Conservation (phyloP, 1,284 basidiomycete genomes). For the Ustilago sp. region DNA sequence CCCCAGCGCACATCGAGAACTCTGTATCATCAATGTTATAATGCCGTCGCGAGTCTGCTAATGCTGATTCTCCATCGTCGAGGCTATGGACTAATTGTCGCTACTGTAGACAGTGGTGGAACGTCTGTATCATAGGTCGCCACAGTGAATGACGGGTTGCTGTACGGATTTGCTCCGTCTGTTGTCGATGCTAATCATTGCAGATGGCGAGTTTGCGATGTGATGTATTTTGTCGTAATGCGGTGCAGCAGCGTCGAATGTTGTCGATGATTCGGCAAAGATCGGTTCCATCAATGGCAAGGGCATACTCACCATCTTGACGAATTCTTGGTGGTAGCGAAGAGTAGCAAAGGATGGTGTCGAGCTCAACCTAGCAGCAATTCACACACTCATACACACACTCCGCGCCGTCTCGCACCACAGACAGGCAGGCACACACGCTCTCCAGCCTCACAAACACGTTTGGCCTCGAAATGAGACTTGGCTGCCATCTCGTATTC, state of each 20-base stretch:
- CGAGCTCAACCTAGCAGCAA: constrained; percentile 37
- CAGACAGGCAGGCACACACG: neutral
- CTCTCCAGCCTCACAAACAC: neutral
- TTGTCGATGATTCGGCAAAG: constrained; percentile 29
- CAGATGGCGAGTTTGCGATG: neutral
- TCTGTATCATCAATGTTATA: no score
- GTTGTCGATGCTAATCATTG: neutral
- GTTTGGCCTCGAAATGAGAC: neutral
- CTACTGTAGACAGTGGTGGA: neutral
- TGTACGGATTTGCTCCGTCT: constrained; percentile 9
- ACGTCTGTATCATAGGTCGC: neutral
- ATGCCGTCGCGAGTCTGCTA: neutral
- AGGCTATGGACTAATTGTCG: neutral
- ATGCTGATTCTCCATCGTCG: neutral
- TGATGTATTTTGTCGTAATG: constrained; percentile 1
- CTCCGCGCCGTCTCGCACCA: neutral
- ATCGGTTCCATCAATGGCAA: constrained; percentile 22
- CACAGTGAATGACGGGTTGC: neutral
- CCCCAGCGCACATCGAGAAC: no score
- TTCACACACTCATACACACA: constrained; percentile 9
- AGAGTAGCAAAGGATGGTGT: constrained; percentile 41
- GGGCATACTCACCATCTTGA: constrained; percentile 53
- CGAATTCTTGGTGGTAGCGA: constrained; percentile 55
- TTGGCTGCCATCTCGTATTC: neutral
- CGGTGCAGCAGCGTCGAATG: constrained; percentile 11